Percentiles rank a stretch among this genome's conserved stretches.
Conservation (phyloP, 2,329 filamentous ascomycete species). For the Acarospora socialis region DNA sequence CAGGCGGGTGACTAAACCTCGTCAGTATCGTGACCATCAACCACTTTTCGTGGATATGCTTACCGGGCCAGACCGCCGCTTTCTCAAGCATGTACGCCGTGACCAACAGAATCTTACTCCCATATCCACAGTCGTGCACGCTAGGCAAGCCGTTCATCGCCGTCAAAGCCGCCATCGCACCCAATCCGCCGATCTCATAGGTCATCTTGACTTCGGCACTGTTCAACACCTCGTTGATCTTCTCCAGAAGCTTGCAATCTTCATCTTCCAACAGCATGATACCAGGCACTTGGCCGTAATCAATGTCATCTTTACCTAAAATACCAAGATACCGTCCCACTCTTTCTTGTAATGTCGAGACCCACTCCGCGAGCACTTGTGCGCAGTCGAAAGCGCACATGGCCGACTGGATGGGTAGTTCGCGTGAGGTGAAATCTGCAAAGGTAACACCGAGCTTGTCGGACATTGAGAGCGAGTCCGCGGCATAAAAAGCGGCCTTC, state of each 20-base stretch:
- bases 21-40: slow-evolving; percentile 17
- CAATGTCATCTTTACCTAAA: slow-evolving; percentile 67
- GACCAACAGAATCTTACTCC: slow-evolving; percentile 68
- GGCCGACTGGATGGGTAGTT: slow-evolving; percentile 77
- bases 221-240: slow-evolving; percentile 64
- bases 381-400: slow-evolving; percentile 90
- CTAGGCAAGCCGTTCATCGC: slow-evolving; percentile 40
- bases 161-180: slow-evolving; percentile 36
- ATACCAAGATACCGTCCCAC: slow-evolving; percentile 83
- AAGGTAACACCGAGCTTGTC: slow-evolving; percentile 76
- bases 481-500: slow-evolving; percentile 90
- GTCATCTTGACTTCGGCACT: slow-evolving; percentile 70
- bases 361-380: slow-evolving; percentile 88
- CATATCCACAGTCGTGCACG: slow-evolving; percentile 57
- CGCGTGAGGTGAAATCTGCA: slow-evolving; percentile 66
- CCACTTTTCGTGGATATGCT: slow-evolving; percentile 23
- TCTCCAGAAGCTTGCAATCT: slow-evolving; percentile 70
- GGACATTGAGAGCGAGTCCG: slow-evolving; percentile 77
- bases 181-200: slow-evolving; percentile 40
- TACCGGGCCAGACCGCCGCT: slow-evolving; percentile 84
- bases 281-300: slow-evolving; percentile 64
- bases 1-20: slow-evolving; percentile 45
- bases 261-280: slow-evolving; percentile 88
- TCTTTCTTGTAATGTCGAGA: slow-evolving; percentile 81
- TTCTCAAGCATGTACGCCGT: slow-evolving; percentile 80